Evolutionary conservation across 1,284 basidiomycete species (phyloP).

Genomic region (Trichosporon inkin): DNA sequence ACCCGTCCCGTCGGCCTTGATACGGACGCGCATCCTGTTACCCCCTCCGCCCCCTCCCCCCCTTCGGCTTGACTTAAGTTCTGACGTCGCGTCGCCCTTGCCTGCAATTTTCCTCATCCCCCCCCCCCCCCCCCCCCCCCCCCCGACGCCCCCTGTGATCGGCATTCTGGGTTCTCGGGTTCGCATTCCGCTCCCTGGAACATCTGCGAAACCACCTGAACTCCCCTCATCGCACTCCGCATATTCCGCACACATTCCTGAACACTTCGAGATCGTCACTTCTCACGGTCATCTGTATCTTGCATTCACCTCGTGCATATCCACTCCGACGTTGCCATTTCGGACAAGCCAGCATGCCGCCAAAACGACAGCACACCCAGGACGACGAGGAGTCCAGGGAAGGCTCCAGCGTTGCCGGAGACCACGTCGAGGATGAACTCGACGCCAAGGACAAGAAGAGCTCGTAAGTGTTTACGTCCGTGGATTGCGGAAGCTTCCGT

Average conservation of each 20-base stretch:
- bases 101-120: too few species aligned
- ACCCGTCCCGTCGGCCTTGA: neutral
- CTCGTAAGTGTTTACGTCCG: constrained; percentile 7
- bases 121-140: too few species aligned
- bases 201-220: too few species aligned
- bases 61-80: too few species aligned
- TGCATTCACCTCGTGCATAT: neutral
- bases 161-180: too few species aligned
- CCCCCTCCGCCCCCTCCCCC: too few species aligned
- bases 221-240: too few species aligned
- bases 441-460: constrained; percentile 10
- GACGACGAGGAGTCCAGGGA: constrained; percentile 6
- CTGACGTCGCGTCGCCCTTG: too few species aligned
- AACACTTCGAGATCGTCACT: neutral
- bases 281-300: neutral
- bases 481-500: too few species aligned
- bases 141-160: too few species aligned
- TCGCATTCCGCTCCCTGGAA: too few species aligned
- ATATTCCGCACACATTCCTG: neutral
- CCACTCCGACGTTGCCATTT: neutral
- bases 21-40: too few species aligned
- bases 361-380: constrained; percentile 1
- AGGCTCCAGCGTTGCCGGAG: neutral
- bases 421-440: neutral
- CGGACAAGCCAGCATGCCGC: neutral